Percentiles rank a stretch among this genome's conserved stretches.
phyloP scores from a whole-genome alignment of 2,329 filamentous ascomycete species.

The Pezicula rhizophila region DNA sequence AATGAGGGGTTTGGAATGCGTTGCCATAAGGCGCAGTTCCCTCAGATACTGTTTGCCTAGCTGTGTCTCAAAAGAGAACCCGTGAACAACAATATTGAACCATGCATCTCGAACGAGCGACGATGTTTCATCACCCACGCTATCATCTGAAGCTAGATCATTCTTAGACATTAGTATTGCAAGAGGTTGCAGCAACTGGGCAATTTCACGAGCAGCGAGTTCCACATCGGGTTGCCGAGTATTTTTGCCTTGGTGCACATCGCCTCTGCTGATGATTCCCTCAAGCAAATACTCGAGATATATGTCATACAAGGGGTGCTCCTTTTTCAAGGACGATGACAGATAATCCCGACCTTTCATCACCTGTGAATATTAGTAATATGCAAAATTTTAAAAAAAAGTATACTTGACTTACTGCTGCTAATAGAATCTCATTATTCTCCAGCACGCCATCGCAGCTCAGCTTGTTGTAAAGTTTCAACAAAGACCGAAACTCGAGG shows the following conservation, averaged over 20 bases:
- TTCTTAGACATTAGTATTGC: constrained; percentile 72
- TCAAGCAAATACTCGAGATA: constrained; percentile 83
- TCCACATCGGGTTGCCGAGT: constrained; percentile 74
- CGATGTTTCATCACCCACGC: constrained; percentile 61
- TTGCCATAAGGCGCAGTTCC: constrained; percentile 78
- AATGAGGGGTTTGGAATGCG: constrained; percentile 81
- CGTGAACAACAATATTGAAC: constrained; percentile 97
- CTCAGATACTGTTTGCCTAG: constrained; percentile 66
- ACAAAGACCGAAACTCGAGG: constrained; percentile 75
- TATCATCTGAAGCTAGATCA: constrained; percentile 40
- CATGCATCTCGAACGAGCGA: constrained; percentile 82
- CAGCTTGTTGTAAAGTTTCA: constrained; percentile 76
- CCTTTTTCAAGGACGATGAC: constrained; percentile 59
- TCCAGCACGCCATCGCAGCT: constrained; percentile 67
- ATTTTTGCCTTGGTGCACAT: constrained; percentile 68
- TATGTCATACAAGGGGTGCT: constrained; percentile 72
- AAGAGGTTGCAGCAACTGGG: constrained; percentile 80
- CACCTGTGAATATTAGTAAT: constrained; percentile 39
- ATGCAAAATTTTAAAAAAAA: constrained; percentile 4
- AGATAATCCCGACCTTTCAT: constrained; percentile 75
- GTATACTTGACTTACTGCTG: constrained; percentile 53
- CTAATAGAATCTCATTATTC: constrained; percentile 59
- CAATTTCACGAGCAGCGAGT: constrained; percentile 79
- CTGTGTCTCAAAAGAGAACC: constrained; percentile 70
- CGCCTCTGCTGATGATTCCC: constrained; percentile 82